Conservation (phyloP, 139 green algal species). For the Gonium pectorale region DNA sequence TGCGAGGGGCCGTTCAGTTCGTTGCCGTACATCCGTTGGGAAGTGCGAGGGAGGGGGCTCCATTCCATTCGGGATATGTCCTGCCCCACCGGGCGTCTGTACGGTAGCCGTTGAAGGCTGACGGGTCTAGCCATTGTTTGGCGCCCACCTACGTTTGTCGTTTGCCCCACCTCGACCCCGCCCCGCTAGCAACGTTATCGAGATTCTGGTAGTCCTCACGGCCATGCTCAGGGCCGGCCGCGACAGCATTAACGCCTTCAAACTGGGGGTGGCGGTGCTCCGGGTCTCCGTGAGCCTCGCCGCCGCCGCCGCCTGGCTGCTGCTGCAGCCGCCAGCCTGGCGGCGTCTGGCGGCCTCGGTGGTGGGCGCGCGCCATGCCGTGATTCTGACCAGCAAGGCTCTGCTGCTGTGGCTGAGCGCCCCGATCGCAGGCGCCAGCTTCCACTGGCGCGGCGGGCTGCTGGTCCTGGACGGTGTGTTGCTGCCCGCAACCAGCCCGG, state of each 20-base stretch:
- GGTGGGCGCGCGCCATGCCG: too few relatives aligned
- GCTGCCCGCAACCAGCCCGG: background rate
- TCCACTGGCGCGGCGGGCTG: background rate
- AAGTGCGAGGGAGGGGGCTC: too few relatives aligned
- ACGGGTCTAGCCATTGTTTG: background rate
- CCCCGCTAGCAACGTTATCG: background rate
- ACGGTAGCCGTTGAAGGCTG: too few relatives aligned
- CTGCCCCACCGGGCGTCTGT: too few relatives aligned
- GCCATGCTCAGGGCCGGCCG: background rate
- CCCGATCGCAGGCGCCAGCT: background rate
- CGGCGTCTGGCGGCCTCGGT: background rate
- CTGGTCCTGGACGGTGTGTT: background rate
- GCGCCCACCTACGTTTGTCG: background rate
- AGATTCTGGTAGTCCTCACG: background rate
- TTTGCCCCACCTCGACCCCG: background rate
- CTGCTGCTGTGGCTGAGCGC: background rate
- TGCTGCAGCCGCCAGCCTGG: background rate
- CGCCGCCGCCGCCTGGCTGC: background rate
- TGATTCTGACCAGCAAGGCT: background rate
- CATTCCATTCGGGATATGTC: too few relatives aligned
- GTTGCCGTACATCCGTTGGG: background rate
- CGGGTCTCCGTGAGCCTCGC: background rate
- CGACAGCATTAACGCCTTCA: background rate
- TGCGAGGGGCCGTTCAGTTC: background rate
- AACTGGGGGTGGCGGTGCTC: background rate